Evolutionary conservation across 1,139 yeast genomes (phyloP).

Genomic region (Saccharomycopsis phalli): DNA sequence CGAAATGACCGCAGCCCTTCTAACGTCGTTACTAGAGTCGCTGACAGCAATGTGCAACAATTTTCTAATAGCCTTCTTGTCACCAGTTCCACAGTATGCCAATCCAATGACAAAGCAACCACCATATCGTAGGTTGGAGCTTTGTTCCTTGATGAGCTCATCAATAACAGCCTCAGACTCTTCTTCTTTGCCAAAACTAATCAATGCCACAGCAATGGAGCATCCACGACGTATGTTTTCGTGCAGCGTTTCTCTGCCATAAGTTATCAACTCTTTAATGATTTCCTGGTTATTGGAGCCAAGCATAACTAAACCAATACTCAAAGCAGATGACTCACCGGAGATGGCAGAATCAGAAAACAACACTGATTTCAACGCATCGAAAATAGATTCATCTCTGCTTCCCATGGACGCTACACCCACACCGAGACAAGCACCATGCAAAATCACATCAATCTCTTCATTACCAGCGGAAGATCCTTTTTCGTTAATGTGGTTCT

Average conservation of each 20-base stretch:
- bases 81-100: constrained; percentile 96
- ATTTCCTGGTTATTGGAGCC: constrained; percentile 72
- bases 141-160: constrained; percentile 63
- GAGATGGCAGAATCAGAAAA: constrained; percentile 90
- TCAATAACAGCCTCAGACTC: constrained; percentile 68
- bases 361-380: constrained; percentile 74
- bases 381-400: constrained; percentile 64
- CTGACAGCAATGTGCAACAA: constrained; percentile 90
- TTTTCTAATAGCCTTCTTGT: constrained; percentile 76
- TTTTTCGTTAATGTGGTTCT: constrained; percentile 63
- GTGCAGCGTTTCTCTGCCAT: constrained; percentile 93
- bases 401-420: constrained; percentile 98
- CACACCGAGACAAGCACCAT: constrained; percentile 92
- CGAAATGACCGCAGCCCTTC: constrained; percentile 94
- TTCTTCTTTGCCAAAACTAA: constrained; percentile 81
- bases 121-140: constrained; percentile 85
- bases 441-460: constrained; percentile 80
- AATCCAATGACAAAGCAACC: constrained; percentile 91
- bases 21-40: constrained; percentile 92
- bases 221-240: constrained; percentile 90
- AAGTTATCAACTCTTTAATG: constrained; percentile 74
- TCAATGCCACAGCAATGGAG: constrained; percentile 80
- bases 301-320: constrained; percentile 93
- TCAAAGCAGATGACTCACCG: constrained; percentile 94
- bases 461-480: constrained; percentile 58